A percentile compares a stretch with the other conserved stretches of the same genome.
Conservation (phyloP, 2,329 filamentous ascomycete species). For the Fusarium musae region DNA sequence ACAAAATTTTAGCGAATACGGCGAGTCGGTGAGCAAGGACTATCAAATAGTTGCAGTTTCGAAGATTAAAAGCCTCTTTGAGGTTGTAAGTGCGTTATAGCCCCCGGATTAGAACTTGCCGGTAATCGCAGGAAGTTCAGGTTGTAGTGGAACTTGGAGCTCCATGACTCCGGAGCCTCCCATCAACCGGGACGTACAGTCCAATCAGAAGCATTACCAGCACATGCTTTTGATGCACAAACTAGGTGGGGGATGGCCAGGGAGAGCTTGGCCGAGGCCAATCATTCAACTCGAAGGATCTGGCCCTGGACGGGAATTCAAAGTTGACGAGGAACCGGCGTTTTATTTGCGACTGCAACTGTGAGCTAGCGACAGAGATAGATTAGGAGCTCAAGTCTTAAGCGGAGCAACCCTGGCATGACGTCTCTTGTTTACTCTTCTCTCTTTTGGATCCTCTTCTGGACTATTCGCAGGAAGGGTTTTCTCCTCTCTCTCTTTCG, state of each 20-base stretch:
- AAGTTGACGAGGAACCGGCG: constrained; percentile 15
- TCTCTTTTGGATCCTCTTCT: constrained; percentile 18
- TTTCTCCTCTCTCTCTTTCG: not conserved
- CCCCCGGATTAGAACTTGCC: constrained; percentile 17
- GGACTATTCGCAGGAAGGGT: constrained; percentile 10
- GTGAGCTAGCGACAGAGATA: constrained; percentile 24
- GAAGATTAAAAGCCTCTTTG: constrained; percentile 12
- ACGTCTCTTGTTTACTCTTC: constrained; percentile 36
- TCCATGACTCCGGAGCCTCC: constrained; percentile 46
- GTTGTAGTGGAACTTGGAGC: constrained; percentile 29
- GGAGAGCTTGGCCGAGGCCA: constrained; percentile 29
- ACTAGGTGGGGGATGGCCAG: constrained; percentile 34
- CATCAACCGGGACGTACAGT: constrained; percentile 41
- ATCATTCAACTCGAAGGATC: constrained; percentile 29
- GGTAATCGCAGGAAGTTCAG: constrained; percentile 30
- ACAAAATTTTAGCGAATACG: constrained; percentile 20
- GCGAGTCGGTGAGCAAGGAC: constrained; percentile 32
- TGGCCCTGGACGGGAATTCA: constrained; percentile 17
- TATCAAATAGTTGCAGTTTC: constrained; percentile 14
- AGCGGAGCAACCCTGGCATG: constrained; percentile 27
- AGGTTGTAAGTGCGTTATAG: constrained; percentile 23
- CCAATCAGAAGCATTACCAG: constrained; percentile 46
- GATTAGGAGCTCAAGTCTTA: constrained; percentile 23
- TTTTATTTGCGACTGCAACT: constrained; percentile 25
- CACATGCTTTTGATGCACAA: constrained; percentile 35